A percentile compares a stretch with the other conserved stretches of the same genome.
Conservation (phyloP, 805 yeast species). For the Candida schatavii region DNA sequence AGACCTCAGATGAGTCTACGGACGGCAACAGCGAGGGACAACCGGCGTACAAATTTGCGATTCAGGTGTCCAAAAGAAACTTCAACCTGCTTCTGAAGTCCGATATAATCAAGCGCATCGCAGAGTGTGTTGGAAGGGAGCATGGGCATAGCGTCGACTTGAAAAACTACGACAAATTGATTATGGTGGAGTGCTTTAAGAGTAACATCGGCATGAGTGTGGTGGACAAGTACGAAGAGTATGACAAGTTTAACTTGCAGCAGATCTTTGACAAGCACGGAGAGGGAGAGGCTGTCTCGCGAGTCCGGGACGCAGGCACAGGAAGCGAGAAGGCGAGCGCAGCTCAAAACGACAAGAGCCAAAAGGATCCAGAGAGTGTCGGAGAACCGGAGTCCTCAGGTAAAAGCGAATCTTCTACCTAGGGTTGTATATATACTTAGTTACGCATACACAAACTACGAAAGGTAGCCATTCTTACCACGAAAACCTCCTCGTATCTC, state of each 20-base stretch:
- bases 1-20: no score
- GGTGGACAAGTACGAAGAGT: constrained; percentile 59
- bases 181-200: constrained; percentile 86
- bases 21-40: constrained; percentile 25
- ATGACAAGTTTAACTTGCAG: constrained; percentile 74
- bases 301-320: not conserved
- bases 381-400: constrained; percentile 11
- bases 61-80: constrained; percentile 75
- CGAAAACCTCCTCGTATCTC: no score
- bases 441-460: no score
- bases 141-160: constrained; percentile 77
- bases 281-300: not conserved
- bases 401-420: no score
- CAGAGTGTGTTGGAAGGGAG: constrained; percentile 65
- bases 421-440: no score
- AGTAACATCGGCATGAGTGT: constrained; percentile 86
- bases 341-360: not conserved
- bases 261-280: constrained; percentile 60
- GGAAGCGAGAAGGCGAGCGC: constrained; percentile 1
- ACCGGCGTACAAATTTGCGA: constrained; percentile 61
- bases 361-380: constrained; percentile 4
- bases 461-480: no score
- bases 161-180: constrained; percentile 71
- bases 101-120: constrained; percentile 71
- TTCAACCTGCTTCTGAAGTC: constrained; percentile 70